Conservation (phyloP, 164 flowering plant genomes). For the Litsea cubeba region DNA sequence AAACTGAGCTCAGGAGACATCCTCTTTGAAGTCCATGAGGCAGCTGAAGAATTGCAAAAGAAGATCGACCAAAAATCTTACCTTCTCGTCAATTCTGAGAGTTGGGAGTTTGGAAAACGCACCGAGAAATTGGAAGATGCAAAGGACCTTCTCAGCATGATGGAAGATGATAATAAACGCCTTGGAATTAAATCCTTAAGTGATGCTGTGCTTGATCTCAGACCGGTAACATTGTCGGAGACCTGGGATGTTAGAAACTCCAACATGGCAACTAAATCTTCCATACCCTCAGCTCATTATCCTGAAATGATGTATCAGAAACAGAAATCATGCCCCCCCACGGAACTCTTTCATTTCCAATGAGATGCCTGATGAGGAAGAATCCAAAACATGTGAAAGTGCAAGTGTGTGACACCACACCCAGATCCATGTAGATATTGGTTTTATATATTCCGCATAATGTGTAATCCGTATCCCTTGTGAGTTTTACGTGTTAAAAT, state of each 20-base stretch:
- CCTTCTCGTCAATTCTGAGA: slow-evolving; percentile 64
- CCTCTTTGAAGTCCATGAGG: slow-evolving; percentile 60
- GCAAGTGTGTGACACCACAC: no score
- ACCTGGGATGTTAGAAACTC: slow-evolving; percentile 21
- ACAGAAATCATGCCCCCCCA: slow-evolving; percentile 53
- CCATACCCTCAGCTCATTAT: slow-evolving; percentile 27
- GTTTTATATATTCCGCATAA: no score
- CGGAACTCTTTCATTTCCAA: slow-evolving; percentile 32
- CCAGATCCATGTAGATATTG: no score
- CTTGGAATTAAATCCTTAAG: slow-evolving; percentile 41
- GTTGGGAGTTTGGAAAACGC: slow-evolving; percentile 54
- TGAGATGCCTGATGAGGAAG: slow-evolving; percentile 29
- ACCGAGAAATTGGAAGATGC: slow-evolving; percentile 30
- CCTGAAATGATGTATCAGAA: slow-evolving; percentile 30
- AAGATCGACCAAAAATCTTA: slow-evolving; percentile 71
- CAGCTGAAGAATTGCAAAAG: slow-evolving; percentile 78
- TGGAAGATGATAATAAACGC: slow-evolving; percentile 25
- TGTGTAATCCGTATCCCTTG: no score
- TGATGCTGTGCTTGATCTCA: slow-evolving; percentile 46
- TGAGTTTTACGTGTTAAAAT: no score
- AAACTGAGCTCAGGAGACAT: slow-evolving; percentile 46
- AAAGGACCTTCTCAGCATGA: slow-evolving; percentile 17
- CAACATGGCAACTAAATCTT: slow-evolving; percentile 20
- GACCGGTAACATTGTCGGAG: slow-evolving; percentile 25
- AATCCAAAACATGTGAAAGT: slow-evolving; percentile 71